These are phyloP conservation scores for Chlamydomonas reinhardtii DNA, from an alignment of 163 green algal species.

Conservation along the genomic window DNA sequence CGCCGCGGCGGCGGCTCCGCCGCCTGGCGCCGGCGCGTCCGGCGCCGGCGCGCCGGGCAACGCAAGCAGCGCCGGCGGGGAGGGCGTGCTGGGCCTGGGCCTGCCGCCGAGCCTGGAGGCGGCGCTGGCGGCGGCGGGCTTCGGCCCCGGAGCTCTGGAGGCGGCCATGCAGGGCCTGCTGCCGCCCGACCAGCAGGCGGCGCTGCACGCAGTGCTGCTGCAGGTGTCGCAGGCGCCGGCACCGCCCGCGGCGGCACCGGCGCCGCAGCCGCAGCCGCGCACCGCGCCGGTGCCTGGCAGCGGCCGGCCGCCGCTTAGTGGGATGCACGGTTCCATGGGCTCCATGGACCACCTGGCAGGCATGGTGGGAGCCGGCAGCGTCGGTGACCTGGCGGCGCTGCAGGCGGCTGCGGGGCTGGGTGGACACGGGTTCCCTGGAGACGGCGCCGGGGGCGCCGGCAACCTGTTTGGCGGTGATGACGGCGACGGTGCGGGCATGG, in stretches of 20 bases:
- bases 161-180: conserved; percentile 41
- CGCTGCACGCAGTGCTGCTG: conserved; percentile 38
- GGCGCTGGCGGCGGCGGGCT: conserved; percentile 20
- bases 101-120: conserved; percentile 5
- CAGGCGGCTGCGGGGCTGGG: neutral
- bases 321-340: neutral
- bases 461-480: neutral
- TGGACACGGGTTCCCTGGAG: neutral
- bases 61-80: neutral
- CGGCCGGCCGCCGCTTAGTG: neutral
- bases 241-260: neutral
- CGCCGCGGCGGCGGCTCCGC: neutral
- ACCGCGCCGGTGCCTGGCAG: neutral
- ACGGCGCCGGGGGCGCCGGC: neutral
- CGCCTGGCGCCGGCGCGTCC: neutral
- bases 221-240: conserved; percentile 4
- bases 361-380: neutral
- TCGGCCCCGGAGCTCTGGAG: conserved; percentile 11
- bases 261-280: neutral
- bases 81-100: conserved; percentile 10
- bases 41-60: neutral
- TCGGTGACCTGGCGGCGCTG: conserved; percentile 9
- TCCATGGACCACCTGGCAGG: conserved; percentile 12
- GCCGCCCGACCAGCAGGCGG: conserved; percentile 32
- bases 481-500: conserved; percentile 9